These are phyloP conservation scores for Capronia coronata DNA, from an alignment of 2,329 filamentous ascomycete genomes.

Conservation along the genomic window DNA sequence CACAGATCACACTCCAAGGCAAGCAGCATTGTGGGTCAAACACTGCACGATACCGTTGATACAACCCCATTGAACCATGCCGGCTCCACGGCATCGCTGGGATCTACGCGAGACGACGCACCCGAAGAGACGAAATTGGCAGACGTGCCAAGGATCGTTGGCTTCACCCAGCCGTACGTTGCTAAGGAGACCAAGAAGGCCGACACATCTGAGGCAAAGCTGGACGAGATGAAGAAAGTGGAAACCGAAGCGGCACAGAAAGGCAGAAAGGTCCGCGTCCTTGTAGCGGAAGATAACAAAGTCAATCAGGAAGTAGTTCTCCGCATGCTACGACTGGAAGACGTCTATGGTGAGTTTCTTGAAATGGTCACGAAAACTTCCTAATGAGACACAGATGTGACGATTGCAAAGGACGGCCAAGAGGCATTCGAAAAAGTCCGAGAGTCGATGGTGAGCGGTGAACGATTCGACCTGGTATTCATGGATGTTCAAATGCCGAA, in stretches of 20 bases:
- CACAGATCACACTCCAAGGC: conserved; percentile 22
- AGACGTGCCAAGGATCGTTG: conserved; percentile 27
- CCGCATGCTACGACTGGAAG: conserved; percentile 53
- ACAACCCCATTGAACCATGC: conserved; percentile 4
- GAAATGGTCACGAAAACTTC: conserved; percentile 44
- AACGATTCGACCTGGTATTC: conserved; percentile 78
- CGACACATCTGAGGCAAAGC: conserved; percentile 53
- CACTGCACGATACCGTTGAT: conserved; percentile 16
- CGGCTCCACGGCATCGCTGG: conserved; percentile 17
- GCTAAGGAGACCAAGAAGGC: conserved; percentile 33
- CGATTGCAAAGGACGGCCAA: conserved; percentile 77
- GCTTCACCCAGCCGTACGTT: conserved; percentile 29
- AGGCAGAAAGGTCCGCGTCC: conserved; percentile 62
- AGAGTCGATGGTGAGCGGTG: conserved; percentile 65
- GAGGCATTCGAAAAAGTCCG: conserved; percentile 84
- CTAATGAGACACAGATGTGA: conserved; percentile 67
- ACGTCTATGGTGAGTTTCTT: conserved; percentile 38
- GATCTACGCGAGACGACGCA: conserved; percentile 9
- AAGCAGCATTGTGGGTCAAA: conserved; percentile 23
- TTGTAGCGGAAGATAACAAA: conserved; percentile 77
- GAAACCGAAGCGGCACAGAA: conserved; percentile 54
- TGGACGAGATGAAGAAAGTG: conserved; percentile 59
- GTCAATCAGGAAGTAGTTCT: conserved; percentile 58
- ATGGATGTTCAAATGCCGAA: conserved; percentile 98
- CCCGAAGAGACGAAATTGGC: conserved; percentile 12